Base-by-base conservation (phyloP, 2,329 filamentous ascomycete species). In the Sclerotinia trifoliorum region DNA sequence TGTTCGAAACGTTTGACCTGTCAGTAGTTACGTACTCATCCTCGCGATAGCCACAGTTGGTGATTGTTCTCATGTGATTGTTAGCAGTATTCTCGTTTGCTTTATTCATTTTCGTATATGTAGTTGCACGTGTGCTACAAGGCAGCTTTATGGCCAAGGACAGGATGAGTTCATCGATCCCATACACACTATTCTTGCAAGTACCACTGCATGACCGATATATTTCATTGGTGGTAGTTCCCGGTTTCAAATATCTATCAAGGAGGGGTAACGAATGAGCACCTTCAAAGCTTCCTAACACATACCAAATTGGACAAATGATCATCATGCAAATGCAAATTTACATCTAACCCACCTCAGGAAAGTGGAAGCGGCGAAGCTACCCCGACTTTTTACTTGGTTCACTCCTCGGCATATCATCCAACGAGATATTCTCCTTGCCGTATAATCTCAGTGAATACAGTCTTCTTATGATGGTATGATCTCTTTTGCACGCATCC, bases 401-500 rank as follows among this genome's bases (percentile, higher is more conserved):
- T 56, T 35, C 54, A 56, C 54, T 55, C 29, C n/a, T 56, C 54
- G 54, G 54, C 15, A 15, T 56, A 56, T 56, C 10, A 56, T 56
- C n/a, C 8, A 56, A 39, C 54, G 32, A 56, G 54, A 8, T 35
- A 35, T 11, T 3, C 5, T 26, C 26, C 29, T 56, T 35, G 29
- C 54, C 10, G 29, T 55, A 11, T 29, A 55, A 55, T 21, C 4
- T 21, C 19, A 55, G 17, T 32, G 8, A 35, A 35, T 21, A 11
- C 8, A 7, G 6, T 19, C 13, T 19, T 32, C 17, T 32, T 11
- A 55, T 55, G 19, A 54, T 29, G 51, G 8, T 4, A 55, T 35
- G 29, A 13, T 55, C 7, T 55, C 17, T 55, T 56, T n/a, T 56
- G 19, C 29, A 55, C 15, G 15, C 39, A 42, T 15, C n/a, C 19